These are phyloP conservation scores for Trichoderma reesei DNA, from an alignment of 495 filamentous ascomycete genomes.

Conservation along the genomic window DNA sequence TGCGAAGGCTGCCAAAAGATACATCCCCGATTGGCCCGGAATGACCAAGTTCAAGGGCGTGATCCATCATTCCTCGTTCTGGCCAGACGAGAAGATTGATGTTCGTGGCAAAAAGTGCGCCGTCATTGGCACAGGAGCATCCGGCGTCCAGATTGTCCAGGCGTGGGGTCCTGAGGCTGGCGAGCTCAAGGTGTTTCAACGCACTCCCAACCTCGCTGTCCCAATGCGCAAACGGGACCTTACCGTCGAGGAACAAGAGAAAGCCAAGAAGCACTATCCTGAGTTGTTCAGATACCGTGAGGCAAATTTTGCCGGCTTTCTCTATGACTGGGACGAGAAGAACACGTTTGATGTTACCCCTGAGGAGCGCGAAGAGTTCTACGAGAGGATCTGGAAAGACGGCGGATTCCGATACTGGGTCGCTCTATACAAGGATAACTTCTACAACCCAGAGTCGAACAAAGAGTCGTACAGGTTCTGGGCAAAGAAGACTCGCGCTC, in stretches of 20 bases:
- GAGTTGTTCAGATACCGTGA: conserved; percentile 36
- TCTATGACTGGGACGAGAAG: conserved; percentile 29
- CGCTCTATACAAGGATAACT: conserved; percentile 39
- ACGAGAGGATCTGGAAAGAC: conserved; percentile 35
- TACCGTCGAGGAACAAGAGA: conserved; percentile 31
- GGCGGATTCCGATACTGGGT: conserved; percentile 47
- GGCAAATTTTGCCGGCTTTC: conserved; percentile 38
- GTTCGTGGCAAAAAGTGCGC: conserved; percentile 40
- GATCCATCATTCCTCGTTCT: conserved; percentile 48
- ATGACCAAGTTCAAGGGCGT: conserved; percentile 43
- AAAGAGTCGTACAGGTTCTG: conserved; percentile 33
- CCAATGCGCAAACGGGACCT: conserved; percentile 39
- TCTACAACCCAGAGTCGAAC: conserved; percentile 39
- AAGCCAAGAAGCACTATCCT: conserved; percentile 32
- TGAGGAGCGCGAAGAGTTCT: conserved; percentile 38
- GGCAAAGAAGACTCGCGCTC: conserved; percentile 30
- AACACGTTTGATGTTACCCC: conserved; percentile 37
- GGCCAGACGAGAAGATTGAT: conserved; percentile 43
- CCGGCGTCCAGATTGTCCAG: conserved; percentile 49
- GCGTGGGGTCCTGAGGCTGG: conserved; percentile 27
- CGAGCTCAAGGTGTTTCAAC: conserved; percentile 38
- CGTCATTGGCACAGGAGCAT: conserved; percentile 52
- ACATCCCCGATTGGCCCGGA: conserved; percentile 40
- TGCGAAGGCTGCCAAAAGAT: conserved; percentile 21
- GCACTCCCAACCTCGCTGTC: conserved; percentile 40